Conservation (phyloP, 2,329 filamentous ascomycete species). For the Chaetomiaceae sp. region DNA sequence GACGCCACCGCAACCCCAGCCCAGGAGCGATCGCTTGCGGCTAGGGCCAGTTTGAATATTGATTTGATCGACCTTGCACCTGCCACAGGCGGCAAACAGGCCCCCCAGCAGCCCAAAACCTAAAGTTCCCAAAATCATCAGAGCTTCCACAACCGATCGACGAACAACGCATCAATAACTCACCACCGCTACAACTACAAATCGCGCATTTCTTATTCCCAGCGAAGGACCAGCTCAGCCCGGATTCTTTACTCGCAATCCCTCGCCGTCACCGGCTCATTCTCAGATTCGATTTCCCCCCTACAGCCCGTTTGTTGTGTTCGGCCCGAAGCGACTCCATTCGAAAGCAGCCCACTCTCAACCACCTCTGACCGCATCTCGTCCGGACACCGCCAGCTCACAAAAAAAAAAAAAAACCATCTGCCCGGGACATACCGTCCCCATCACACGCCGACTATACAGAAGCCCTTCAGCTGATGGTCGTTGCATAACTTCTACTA, state of each 20-base stretch:
- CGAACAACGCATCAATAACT: slow-evolving; percentile 10
- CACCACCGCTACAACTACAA: slow-evolving; percentile 1
- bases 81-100: slow-evolving; percentile 17
- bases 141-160: slow-evolving; percentile 11
- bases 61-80: slow-evolving; percentile 10
- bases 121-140: slow-evolving; percentile 10
- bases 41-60: slow-evolving; percentile 12
- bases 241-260: neutral
- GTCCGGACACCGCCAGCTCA: neutral
- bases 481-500: slow-evolving; percentile 29
- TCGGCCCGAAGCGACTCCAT: neutral
- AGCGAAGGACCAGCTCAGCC: neutral
- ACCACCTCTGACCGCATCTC: slow-evolving; percentile 4
- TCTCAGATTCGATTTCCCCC: neutral
- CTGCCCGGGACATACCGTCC: neutral
- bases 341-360: slow-evolving; percentile 2
- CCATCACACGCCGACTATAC: slow-evolving; percentile 1
- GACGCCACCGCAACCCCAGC: neutral
- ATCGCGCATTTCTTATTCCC: slow-evolving; percentile 6
- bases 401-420: too few relatives aligned
- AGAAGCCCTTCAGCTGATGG: slow-evolving; percentile 14
- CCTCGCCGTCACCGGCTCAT: neutral
- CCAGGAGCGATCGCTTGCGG: neutral
- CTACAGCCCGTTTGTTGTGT: neutral
- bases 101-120: slow-evolving; percentile 16